Conservation (phyloP, 192 early-diverging fungal species). For the Coemansia sp. region DNA sequence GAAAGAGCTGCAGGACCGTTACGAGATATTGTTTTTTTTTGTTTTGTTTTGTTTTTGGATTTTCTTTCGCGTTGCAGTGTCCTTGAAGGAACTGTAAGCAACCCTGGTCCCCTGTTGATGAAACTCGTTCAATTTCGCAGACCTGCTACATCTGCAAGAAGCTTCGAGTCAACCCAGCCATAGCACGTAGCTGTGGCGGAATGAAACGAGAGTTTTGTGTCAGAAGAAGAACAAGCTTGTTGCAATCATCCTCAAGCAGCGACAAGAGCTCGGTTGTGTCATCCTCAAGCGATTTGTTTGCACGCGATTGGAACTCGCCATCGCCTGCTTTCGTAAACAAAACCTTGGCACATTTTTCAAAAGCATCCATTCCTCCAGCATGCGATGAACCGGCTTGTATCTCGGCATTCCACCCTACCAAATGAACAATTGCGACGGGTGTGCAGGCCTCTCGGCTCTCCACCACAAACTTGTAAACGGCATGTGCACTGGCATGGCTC, state of each 20-base stretch:
- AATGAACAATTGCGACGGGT: slow-evolving; percentile 32
- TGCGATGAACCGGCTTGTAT: background rate
- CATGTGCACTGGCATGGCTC: slow-evolving; percentile 47
- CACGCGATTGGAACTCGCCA: slow-evolving; percentile 16
- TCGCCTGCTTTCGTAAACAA: slow-evolving; percentile 13
- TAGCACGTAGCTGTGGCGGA: slow-evolving; percentile 35
- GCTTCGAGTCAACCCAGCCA: slow-evolving; percentile 41
- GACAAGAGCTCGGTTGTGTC: slow-evolving; percentile 39
- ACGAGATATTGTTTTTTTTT: too few relatives aligned
- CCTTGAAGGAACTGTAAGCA: too few relatives aligned
- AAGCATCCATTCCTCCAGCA: background rate
- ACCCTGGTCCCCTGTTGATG: too few relatives aligned
- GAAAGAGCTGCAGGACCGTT: too few relatives aligned
- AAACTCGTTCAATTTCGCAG: too few relatives aligned
- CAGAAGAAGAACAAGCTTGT: slow-evolving; percentile 13
- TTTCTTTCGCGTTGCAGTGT: too few relatives aligned
- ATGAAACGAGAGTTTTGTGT: slow-evolving; percentile 23
- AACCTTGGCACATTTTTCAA: slow-evolving; percentile 35
- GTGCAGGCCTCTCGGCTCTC: slow-evolving; percentile 38
- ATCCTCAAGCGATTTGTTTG: slow-evolving; percentile 30
- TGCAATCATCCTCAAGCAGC: slow-evolving; percentile 37
- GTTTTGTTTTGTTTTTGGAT: too few relatives aligned
- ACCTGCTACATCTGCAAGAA: slow-evolving; percentile 23
- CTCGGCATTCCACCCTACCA: slow-evolving; percentile 52
- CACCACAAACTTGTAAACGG: slow-evolving; percentile 48